phyloP scores from a whole-genome alignment of 768 basidiomycete genomes.

The Mycena venus region DNA sequence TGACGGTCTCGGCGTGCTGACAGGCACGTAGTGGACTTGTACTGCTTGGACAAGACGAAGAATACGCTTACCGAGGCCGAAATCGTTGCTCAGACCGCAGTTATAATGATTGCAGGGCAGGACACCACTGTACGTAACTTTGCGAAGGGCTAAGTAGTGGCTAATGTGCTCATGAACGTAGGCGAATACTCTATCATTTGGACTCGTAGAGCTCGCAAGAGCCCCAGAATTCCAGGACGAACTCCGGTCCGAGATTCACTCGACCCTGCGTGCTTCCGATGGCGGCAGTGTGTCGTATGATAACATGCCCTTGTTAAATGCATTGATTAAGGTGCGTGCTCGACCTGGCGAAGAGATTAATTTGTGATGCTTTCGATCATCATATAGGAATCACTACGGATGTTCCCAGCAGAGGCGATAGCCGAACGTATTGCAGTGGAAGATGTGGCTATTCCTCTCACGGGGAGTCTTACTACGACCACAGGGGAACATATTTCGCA shows the following conservation, averaged over 20 bases:
- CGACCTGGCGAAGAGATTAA: neutral
- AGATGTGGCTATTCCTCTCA: constrained; percentile 4
- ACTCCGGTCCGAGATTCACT: constrained; percentile 17
- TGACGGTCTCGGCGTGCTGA: too few species aligned
- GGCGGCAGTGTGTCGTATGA: too few species aligned
- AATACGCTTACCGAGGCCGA: too few species aligned
- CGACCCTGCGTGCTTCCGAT: neutral
- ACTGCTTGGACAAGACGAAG: neutral
- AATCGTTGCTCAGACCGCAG: neutral
- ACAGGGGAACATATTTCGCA: neutral
- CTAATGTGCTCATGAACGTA: neutral
- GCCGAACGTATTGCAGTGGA: constrained; percentile 11
- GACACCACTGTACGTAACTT: too few species aligned
- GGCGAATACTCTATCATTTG: constrained; percentile 16
- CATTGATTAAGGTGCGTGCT: constrained; percentile 23
- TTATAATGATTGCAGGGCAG: constrained; percentile 18
- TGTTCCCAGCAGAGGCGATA: neutral
- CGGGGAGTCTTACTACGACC: neutral
- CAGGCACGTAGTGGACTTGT: too few species aligned
- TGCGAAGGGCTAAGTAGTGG: neutral
- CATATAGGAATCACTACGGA: too few species aligned
- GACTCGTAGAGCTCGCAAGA: constrained; percentile 11
- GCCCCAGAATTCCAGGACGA: constrained; percentile 2
- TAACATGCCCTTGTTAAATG: too few species aligned
- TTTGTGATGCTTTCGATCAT: too few species aligned